Evolutionary conservation across 192 early-diverging fungal species (phyloP).

Genomic region (Coemansia sp.): DNA sequence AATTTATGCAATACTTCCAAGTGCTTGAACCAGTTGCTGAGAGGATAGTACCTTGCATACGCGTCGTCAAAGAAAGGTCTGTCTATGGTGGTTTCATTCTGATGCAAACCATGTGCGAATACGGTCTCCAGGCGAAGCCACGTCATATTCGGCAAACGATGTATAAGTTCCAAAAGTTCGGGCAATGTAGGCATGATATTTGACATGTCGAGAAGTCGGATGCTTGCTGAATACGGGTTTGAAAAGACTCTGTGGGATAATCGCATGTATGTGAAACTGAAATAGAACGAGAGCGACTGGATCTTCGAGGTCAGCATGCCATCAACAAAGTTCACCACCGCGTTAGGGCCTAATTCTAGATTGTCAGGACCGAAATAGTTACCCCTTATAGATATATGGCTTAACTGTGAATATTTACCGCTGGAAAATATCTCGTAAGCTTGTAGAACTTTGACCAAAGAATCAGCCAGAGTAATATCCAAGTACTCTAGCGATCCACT

Average conservation of each 20-base stretch:
- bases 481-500: constrained; percentile 6
- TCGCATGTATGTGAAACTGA: constrained; percentile 5
- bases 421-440: constrained; percentile 6
- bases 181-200: not conserved
- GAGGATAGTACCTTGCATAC: too few relatives aligned
- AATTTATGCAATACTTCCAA: too few relatives aligned
- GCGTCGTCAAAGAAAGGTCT: too few relatives aligned
- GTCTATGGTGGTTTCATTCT: too few relatives aligned
- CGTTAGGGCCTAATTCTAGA: not conserved
- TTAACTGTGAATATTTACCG: not conserved
- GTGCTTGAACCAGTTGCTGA: too few relatives aligned
- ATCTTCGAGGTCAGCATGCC: constrained; percentile 2
- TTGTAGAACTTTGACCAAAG: constrained; percentile 5
- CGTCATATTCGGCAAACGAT: too few relatives aligned
- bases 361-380: too few relatives aligned
- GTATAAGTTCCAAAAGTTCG: not conserved
- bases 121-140: too few relatives aligned
- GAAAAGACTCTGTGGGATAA: not conserved
- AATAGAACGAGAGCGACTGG: constrained; percentile 6
- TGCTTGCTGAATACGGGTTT: constrained; percentile 3
- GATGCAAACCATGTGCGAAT: too few relatives aligned
- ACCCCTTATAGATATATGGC: too few relatives aligned
- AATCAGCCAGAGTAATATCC: constrained; percentile 6
- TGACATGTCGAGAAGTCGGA: not conserved
- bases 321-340: not conserved